phyloP scores from a whole-genome alignment of 2,329 filamentous ascomycete genomes.

The Hymenoscyphus fraxineus region DNA sequence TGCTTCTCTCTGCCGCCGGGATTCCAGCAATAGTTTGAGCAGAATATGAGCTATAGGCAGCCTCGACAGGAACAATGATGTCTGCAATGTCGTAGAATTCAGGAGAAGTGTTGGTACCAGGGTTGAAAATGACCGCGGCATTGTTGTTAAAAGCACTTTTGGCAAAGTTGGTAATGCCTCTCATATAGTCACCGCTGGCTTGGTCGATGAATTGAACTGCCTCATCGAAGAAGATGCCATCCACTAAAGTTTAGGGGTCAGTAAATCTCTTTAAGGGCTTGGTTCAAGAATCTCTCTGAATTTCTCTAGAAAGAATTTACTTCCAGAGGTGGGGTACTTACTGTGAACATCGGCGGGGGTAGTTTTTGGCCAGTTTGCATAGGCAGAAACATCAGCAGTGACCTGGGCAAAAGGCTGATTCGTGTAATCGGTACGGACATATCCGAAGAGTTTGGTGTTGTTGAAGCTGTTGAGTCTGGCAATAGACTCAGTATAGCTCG shows the following conservation, averaged over 20 bases:
- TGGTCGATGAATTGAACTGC: not conserved
- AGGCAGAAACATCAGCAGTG: slow-evolving; percentile 35
- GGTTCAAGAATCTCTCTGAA: no score
- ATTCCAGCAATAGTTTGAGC: not conserved
- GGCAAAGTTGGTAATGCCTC: not conserved
- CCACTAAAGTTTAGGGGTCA: slow-evolving; percentile 1
- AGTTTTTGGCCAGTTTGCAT: slow-evolving; percentile 34
- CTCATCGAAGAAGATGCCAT: slow-evolving; percentile 23
- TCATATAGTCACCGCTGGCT: not conserved
- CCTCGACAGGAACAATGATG: not conserved
- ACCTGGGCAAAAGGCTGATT: slow-evolving; percentile 26
- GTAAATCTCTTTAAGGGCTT: no score
- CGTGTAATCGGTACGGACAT: slow-evolving; percentile 37
- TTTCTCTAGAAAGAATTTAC: no score
- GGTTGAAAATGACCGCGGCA: slow-evolving; percentile 2
- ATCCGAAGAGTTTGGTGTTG: slow-evolving; percentile 39
- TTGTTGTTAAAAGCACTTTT: not conserved
- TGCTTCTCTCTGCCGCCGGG: not conserved
- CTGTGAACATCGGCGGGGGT: no score
- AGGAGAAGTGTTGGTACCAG: slow-evolving; percentile 1
- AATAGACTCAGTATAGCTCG: slow-evolving; percentile 33
- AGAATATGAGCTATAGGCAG: not conserved
- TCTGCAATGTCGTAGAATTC: not conserved
- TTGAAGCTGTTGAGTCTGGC: slow-evolving; percentile 36
- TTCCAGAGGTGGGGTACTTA: no score